Percentiles rank a stretch among this genome's conserved stretches.
Conservation (phyloP, 768 basidiomycete genomes). For the Pleurotus cornucopiae region DNA sequence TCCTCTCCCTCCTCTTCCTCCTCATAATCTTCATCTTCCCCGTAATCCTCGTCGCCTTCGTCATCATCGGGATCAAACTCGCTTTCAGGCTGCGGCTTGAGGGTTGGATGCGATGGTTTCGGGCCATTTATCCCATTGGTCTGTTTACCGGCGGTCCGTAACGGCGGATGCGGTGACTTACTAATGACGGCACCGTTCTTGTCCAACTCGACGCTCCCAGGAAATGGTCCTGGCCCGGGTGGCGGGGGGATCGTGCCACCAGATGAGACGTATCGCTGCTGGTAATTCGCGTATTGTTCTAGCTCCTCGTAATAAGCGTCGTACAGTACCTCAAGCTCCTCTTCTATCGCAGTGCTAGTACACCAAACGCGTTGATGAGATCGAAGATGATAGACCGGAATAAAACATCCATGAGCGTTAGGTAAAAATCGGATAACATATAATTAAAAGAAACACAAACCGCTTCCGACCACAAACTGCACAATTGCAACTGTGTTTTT, state of each 20-base stretch:
- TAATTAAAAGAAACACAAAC: constrained; percentile 45
- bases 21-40: constrained; percentile 34
- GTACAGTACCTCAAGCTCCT: constrained; percentile 99
- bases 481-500: constrained; percentile 93
- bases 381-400: constrained; percentile 13
- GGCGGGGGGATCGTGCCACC: constrained; percentile 89
- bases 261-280: constrained; percentile 91
- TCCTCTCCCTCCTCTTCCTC: constrained; percentile 35
- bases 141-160: constrained; percentile 35
- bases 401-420: constrained; percentile 19
- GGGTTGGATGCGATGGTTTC: not conserved
- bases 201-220: constrained; percentile 95
- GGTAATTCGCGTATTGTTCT: constrained; percentile 97
- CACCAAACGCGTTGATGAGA: constrained; percentile 12
- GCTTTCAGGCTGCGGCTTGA: constrained; percentile 40
- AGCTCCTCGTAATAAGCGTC: constrained; percentile 99
- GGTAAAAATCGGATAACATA: constrained; percentile 17
- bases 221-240: constrained; percentile 96
- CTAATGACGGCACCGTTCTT: constrained; percentile 74
- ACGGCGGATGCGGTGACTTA: constrained; percentile 35
- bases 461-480: constrained; percentile 97
- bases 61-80: constrained; percentile 69
- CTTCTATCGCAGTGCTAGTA: constrained; percentile 91
- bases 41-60: constrained; percentile 62
- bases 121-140: constrained; percentile 4